phyloP scores from a whole-genome alignment of 2,329 filamentous ascomycete species.

The Aspergillus japonicus region DNA sequence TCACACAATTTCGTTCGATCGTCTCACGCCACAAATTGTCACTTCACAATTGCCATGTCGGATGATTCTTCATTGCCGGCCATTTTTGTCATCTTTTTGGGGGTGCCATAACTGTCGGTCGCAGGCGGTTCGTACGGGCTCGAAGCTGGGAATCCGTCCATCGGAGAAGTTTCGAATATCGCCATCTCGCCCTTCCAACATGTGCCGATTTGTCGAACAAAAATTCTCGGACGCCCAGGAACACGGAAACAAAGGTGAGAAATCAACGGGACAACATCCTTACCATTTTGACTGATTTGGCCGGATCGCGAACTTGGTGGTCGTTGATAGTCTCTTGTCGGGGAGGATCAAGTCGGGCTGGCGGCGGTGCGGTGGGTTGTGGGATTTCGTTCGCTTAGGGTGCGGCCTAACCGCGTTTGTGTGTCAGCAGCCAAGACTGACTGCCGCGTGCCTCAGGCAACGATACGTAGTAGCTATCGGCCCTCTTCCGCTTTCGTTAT shows the following conservation, averaged over 20 bases:
- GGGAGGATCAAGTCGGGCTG: constrained; percentile 35
- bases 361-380: constrained; percentile 40
- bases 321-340: constrained; percentile 44
- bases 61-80: constrained; percentile 1
- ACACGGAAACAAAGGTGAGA: constrained; percentile 22
- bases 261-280: constrained; percentile 26
- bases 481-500: background rate
- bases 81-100: background rate
- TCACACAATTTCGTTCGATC: background rate
- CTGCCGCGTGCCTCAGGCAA: constrained; percentile 8
- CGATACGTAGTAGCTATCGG: background rate
- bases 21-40: background rate
- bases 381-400: constrained; percentile 48
- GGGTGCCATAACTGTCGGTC: background rate
- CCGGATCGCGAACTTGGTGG: constrained; percentile 44
- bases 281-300: constrained; percentile 51
- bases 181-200: constrained; percentile 3
- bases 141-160: background rate
- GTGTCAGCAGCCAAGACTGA: constrained; percentile 17
- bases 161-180: constrained; percentile 1
- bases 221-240: constrained; percentile 25
- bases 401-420: constrained; percentile 31
- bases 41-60: background rate
- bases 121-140: background rate
- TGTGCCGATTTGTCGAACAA: constrained; percentile 12